Evolutionary conservation across 2,329 filamentous ascomycete species (phyloP).

Genomic region (Whalleya microplaca): DNA sequence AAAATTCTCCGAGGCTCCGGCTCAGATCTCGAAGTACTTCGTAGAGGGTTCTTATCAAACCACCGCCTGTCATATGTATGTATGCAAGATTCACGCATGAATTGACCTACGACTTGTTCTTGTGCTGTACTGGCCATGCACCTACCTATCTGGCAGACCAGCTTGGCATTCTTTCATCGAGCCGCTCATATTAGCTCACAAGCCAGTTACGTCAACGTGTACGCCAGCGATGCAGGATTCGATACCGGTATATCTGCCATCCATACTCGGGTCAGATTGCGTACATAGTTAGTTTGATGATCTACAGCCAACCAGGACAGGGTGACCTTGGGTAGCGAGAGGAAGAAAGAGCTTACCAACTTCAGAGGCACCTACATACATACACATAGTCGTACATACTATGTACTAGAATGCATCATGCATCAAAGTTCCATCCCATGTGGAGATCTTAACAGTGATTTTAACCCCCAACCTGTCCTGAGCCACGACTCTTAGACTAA

Average conservation of each 20-base stretch:
- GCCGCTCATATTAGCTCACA: conserved; percentile 20
- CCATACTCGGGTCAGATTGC: conserved; percentile 7
- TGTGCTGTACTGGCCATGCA: neutral
- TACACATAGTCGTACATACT: conserved; percentile 9
- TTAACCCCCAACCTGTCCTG: conserved; percentile 31
- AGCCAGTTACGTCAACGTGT: conserved; percentile 12
- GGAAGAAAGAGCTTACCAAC: conserved; percentile 22
- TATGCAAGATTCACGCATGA: conserved; percentile 18
- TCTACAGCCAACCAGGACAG: conserved; percentile 23
- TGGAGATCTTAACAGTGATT: conserved; percentile 34
- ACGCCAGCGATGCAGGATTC: conserved; percentile 6
- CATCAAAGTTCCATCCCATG: conserved; percentile 32
- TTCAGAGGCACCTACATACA: conserved; percentile 23
- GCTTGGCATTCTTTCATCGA: conserved; percentile 18
- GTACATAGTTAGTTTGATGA: conserved; percentile 24
- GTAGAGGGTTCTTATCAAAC: conserved; percentile 19
- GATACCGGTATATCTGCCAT: conserved; percentile 15
- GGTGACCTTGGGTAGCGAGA: conserved; percentile 26
- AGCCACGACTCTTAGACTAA: conserved; percentile 28
- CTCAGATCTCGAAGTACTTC: conserved; percentile 15
- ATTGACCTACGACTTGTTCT: conserved; percentile 16
- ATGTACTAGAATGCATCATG: conserved; percentile 32
- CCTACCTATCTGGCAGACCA: neutral
- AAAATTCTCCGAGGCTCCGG: conserved; percentile 29
- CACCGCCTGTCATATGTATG: conserved; percentile 1